Conservation (phyloP, 225 moss, liverwort and hornwort species). For the Sphagnum contortum region DNA sequence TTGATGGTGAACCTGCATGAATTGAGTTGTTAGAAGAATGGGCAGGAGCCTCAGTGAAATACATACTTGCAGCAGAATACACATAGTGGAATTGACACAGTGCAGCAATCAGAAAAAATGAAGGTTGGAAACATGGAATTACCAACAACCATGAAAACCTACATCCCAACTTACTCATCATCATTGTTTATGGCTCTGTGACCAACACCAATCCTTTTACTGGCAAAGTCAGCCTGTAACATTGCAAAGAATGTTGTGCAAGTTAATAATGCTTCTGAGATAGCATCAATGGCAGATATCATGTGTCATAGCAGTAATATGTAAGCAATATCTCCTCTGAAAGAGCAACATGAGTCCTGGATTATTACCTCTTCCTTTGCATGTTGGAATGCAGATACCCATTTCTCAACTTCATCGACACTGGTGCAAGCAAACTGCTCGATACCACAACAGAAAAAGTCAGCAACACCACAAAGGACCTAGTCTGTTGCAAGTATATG, state of each 20-base stretch:
- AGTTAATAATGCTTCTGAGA: too few relatives aligned
- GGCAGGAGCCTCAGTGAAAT: too few relatives aligned
- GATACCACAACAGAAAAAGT: not conserved
- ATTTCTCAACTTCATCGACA: conserved; percentile 58
- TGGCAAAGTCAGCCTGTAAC: conserved; percentile 29
- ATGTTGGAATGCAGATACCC: conserved; percentile 71
- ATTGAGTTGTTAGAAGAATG: too few relatives aligned
- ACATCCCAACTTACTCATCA: conserved; percentile 38
- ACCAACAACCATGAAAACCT: too few relatives aligned
- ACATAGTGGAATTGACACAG: conserved; percentile 28
- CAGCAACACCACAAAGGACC: too few relatives aligned
- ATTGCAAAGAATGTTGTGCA: conserved; percentile 8
- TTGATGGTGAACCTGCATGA: conserved; percentile 55
- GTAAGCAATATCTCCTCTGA: too few relatives aligned
- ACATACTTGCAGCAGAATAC: conserved; percentile 24
- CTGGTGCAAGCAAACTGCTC: conserved; percentile 68
- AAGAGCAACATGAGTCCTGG: too few relatives aligned
- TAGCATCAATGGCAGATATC: too few relatives aligned
- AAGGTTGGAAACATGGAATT: too few relatives aligned
- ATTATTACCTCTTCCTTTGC: conserved; percentile 66
- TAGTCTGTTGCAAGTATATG: too few relatives aligned
- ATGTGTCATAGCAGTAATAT: too few relatives aligned
- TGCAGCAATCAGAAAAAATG: too few relatives aligned
- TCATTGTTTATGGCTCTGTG: conserved; percentile 35
- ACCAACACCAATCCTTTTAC: conserved; percentile 35